Evolutionary conservation across 2,329 filamentous ascomycete genomes (phyloP).

Genomic region (Fusarium cicatricum): DNA sequence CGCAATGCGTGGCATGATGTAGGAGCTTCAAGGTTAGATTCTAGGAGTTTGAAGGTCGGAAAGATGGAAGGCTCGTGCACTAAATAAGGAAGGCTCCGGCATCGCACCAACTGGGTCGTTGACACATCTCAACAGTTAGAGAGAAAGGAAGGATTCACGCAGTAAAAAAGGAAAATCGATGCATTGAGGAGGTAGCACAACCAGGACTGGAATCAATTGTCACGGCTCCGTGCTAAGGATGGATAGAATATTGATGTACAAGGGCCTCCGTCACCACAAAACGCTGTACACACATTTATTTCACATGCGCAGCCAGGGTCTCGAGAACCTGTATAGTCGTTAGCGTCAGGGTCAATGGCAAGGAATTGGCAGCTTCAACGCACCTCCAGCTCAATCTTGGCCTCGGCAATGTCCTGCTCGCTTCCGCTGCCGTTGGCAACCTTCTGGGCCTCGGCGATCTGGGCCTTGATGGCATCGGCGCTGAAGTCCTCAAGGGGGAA

Average conservation of each 20-base stretch:
- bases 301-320: slow-evolving; percentile 81
- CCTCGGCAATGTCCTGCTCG: slow-evolving; percentile 97
- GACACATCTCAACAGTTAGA: background rate
- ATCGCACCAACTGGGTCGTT: slow-evolving; percentile 24
- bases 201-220: slow-evolving; percentile 49
- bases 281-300: slow-evolving; percentile 72
- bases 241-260: slow-evolving; percentile 54
- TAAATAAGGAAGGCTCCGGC: slow-evolving; percentile 6
- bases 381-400: slow-evolving; percentile 99
- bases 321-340: slow-evolving; percentile 73
- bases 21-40: slow-evolving; percentile 3
- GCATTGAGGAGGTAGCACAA: slow-evolving; percentile 39
- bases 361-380: slow-evolving; percentile 19
- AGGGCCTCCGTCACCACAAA: slow-evolving; percentile 52
- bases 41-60: slow-evolving; percentile 10
- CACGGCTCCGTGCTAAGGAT: slow-evolving; percentile 47
- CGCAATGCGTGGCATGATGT: slow-evolving; percentile 12
- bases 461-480: slow-evolving; percentile 84
- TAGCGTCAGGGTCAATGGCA: slow-evolving; percentile 43
- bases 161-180: slow-evolving; percentile 17
- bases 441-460: slow-evolving; percentile 96
- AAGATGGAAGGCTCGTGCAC: slow-evolving; percentile 12
- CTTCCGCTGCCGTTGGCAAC: slow-evolving; percentile 88
- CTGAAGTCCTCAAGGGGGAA: slow-evolving; percentile 97
- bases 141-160: slow-evolving; percentile 34